Conservation (phyloP, 495 filamentous ascomycete genomes). For the Cercophora sp. region DNA sequence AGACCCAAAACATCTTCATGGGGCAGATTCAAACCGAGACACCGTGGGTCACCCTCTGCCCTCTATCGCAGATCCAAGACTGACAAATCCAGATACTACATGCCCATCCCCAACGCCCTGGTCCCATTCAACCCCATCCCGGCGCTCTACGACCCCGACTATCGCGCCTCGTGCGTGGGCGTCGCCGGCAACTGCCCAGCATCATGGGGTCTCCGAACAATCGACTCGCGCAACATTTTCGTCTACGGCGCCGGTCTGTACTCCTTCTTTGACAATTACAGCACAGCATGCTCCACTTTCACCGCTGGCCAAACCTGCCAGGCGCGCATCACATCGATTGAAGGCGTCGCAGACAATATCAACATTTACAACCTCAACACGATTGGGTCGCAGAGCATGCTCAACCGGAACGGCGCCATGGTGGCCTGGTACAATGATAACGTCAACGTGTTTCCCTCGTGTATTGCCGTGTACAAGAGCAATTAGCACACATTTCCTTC, state of each 20-base stretch:
- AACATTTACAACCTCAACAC: constrained; percentile 55
- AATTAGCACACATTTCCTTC: constrained; percentile 12
- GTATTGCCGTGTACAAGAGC: constrained; percentile 40
- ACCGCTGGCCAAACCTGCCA: constrained; percentile 50
- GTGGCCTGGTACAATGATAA: constrained; percentile 43
- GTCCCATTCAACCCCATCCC: constrained; percentile 50
- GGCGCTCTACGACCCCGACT: constrained; percentile 57
- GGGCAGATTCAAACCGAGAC: constrained; percentile 84
- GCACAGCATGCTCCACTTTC: constrained; percentile 40
- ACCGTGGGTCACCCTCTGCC: constrained; percentile 50
- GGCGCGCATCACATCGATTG: constrained; percentile 48
- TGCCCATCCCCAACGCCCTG: constrained; percentile 59
- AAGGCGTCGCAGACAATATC: constrained; percentile 43
- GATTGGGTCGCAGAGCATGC: constrained; percentile 46
- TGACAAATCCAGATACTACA: constrained; percentile 41
- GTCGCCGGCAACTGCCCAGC: constrained; percentile 50
- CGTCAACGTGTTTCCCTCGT: constrained; percentile 43
- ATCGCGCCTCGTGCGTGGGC: constrained; percentile 41
- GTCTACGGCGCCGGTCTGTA: constrained; percentile 73
- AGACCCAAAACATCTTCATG: constrained; percentile 65
- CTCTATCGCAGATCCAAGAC: constrained; percentile 8
- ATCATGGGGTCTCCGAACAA: constrained; percentile 63
- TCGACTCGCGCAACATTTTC: constrained; percentile 53
- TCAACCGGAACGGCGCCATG: constrained; percentile 36
- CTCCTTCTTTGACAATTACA: constrained; percentile 67